These are phyloP conservation scores for Przewalskia tangutica DNA, from an alignment of 257 asterid species.

Conservation along the genomic window DNA sequence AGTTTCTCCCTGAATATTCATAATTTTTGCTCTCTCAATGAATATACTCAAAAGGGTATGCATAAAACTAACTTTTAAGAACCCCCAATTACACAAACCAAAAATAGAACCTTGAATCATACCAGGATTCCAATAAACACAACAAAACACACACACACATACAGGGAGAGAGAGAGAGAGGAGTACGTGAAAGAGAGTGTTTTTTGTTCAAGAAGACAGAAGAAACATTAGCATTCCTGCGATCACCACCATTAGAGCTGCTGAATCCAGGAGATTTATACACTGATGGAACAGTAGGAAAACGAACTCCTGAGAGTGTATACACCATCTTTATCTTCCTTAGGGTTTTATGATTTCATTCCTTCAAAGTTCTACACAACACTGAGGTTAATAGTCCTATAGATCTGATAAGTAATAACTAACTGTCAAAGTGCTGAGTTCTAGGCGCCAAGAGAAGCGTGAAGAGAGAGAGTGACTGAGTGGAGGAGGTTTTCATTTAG, in stretches of 20 bases:
- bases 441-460: conserved; percentile 42
- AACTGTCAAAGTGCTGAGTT: conserved; percentile 13
- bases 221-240: conserved; percentile 18
- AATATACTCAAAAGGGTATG: too few species aligned
- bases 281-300: conserved; percentile 45
- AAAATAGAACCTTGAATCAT: too few species aligned
- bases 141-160: background rate
- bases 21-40: too few species aligned
- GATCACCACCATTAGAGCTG: conserved; percentile 12
- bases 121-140: background rate
- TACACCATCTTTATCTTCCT: conserved; percentile 38
- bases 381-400: too few species aligned
- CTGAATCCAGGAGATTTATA: conserved; percentile 32
- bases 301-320: conserved; percentile 48
- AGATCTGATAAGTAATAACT: background rate
- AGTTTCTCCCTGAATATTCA: too few species aligned
- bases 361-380: background rate
- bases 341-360: background rate
- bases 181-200: conserved; percentile 34
- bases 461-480: conserved; percentile 10
- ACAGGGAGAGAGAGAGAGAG: too few species aligned
- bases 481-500: background rate
- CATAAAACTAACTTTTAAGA: too few species aligned
- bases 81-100: too few species aligned
- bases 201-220: conserved; percentile 18